Base-by-base conservation (phyloP, 352 stramenopile species). In the Pythium chondricola region DNA sequence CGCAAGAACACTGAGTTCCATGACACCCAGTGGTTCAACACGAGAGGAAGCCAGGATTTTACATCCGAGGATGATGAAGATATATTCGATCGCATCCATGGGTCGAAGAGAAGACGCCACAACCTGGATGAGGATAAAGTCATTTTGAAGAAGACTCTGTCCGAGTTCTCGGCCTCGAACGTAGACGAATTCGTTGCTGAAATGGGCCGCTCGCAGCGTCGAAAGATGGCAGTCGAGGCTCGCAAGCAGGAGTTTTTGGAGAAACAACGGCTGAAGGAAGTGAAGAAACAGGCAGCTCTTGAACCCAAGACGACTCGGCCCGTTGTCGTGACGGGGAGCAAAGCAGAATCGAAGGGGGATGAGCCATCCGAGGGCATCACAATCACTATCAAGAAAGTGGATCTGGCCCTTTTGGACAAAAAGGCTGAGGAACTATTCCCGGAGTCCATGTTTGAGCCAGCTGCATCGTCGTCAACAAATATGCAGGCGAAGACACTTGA, bases 351-450 rank as follows among this genome's bases (percentile, higher is more conserved):
- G 10, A 10, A 36, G 36, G 6, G 5, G 0, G 10, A 14, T 6
- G 33, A 51, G 10, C 6, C 8, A 1, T 6, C 1, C 14, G 17
- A 0, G 8, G 36, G 18, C 7, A 55, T 86, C 6, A 70, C 51
- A 11, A 68, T 86, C 33, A 58, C 65, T 6, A 61, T 85, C 49
- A 78, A 83, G 16, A 25, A 51, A 22, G 69, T 80, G 8, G 73
- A 85, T 9, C 22, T 70, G 6, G 48, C 60, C 14, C 24, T 31
- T 3, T 20, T 54, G 7, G 45, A 61, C 20, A 33, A 48, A 24
- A 57, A 56, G 48, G 63, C 49, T 40, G 53, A 62, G 30, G 48
- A 62, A 11, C 29, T 83, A 16, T 76, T 88, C 31, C 55, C 62
- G 13, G 51, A 45, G 6, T 76, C 62, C 13, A 41, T 63, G 29